These are phyloP conservation scores for Xylariaceae sp. DNA, from an alignment of 2,329 filamentous ascomycete genomes.

Conservation along the genomic window DNA sequence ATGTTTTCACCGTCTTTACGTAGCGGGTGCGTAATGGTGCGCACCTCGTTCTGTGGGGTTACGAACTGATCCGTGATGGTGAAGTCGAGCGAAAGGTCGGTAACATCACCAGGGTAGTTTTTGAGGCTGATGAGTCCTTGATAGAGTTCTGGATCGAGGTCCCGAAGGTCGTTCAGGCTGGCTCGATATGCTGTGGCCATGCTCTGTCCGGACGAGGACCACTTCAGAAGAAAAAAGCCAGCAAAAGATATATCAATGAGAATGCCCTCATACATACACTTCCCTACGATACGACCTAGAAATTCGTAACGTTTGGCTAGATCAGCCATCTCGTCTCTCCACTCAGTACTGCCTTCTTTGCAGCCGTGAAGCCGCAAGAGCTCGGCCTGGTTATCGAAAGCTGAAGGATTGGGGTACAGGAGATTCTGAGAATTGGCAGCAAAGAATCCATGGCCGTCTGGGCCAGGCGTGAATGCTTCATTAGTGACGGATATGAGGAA, in stretches of 20 bases:
- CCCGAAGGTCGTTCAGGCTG: slow-evolving; percentile 90
- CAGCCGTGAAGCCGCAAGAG: slow-evolving; percentile 48
- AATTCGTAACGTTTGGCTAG: slow-evolving; percentile 81
- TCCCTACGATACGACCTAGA: slow-evolving; percentile 85
- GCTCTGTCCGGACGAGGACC: slow-evolving; percentile 69
- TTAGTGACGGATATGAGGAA: slow-evolving; percentile 86
- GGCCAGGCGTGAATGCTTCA: slow-evolving; percentile 63
- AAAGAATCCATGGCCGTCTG: slow-evolving; percentile 62
- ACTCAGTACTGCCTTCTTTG: slow-evolving; percentile 50
- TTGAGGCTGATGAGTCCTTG: slow-evolving; percentile 80
- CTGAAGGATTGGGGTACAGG: slow-evolving; percentile 81
- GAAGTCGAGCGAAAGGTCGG: slow-evolving; percentile 80
- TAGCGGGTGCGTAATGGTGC: slow-evolving; percentile 69
- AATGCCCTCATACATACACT: slow-evolving; percentile 96
- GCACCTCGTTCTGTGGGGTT: slow-evolving; percentile 40
- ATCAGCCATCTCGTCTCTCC: slow-evolving; percentile 52
- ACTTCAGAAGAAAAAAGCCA: slow-evolving; percentile 93
- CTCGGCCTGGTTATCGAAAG: slow-evolving; percentile 65
- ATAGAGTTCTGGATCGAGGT: slow-evolving; percentile 87
- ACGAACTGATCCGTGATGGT: slow-evolving; percentile 72
- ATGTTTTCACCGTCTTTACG: slow-evolving; percentile 72
- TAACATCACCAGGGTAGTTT: slow-evolving; percentile 76
- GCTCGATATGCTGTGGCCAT: slow-evolving; percentile 66
- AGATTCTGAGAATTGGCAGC: slow-evolving; percentile 79
- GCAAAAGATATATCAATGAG: slow-evolving; percentile 90